Evolutionary conservation across 805 yeast species (phyloP).

Genomic region (Cyberlindnera suaveolens): DNA sequence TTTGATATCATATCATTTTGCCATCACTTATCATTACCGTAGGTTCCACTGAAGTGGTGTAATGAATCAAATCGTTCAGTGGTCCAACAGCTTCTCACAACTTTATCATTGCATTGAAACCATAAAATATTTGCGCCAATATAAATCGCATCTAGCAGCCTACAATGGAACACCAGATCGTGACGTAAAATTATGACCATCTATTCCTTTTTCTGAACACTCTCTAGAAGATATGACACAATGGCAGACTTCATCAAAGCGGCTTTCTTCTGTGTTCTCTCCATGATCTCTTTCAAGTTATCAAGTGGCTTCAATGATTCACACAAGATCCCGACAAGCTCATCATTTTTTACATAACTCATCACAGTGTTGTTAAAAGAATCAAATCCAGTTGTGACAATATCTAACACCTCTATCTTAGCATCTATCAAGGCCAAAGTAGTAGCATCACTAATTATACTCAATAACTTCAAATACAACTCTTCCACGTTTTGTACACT

Average conservation of each 20-base stretch:
- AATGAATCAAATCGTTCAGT: too few relatives aligned
- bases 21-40: too few relatives aligned
- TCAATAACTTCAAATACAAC: slow-evolving; percentile 26
- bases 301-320: slow-evolving; percentile 24
- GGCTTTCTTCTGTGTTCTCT: slow-evolving; percentile 9
- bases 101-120: too few relatives aligned
- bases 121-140: too few relatives aligned
- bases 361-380: slow-evolving; percentile 38
- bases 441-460: slow-evolving; percentile 37
- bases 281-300: slow-evolving; percentile 8
- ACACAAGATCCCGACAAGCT: slow-evolving; percentile 56
- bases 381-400: slow-evolving; percentile 60
- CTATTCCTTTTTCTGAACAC: not conserved
- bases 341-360: slow-evolving; percentile 50
- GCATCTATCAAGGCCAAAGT: slow-evolving; percentile 79
- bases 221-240: slow-evolving; percentile 6
- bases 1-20: too few relatives aligned
- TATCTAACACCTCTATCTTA: slow-evolving; percentile 71
- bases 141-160: too few relatives aligned
- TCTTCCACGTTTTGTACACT: slow-evolving; percentile 31
- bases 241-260: slow-evolving; percentile 9
- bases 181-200: not conserved
- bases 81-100: too few relatives aligned
- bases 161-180: too few relatives aligned
- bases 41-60: too few relatives aligned